Evolutionary conservation across 768 basidiomycete genomes (phyloP).

Genomic region (Lentinula raphanica): DNA sequence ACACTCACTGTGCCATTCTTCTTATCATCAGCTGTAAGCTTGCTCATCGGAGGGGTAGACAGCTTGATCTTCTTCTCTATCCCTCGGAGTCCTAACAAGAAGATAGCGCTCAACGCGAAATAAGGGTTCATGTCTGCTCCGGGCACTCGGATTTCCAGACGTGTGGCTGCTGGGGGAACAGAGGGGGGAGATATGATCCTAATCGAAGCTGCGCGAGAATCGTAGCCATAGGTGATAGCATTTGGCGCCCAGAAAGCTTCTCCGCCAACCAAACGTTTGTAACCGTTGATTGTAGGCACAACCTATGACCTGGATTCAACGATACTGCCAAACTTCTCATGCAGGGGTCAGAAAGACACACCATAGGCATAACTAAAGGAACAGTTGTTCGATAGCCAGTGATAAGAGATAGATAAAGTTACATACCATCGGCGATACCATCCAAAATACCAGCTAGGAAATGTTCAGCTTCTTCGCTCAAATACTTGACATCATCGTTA

Average conservation of each 20-base stretch:
- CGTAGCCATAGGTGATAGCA: slow-evolving; percentile 91
- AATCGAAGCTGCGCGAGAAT: slow-evolving; percentile 88
- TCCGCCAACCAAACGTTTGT: slow-evolving; percentile 92
- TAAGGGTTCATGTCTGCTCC: slow-evolving; percentile 98
- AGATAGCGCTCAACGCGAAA: slow-evolving; percentile 83
- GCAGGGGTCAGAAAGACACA: slow-evolving; percentile 29
- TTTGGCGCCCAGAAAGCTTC: slow-evolving; percentile 95
- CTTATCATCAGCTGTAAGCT: slow-evolving; percentile 51
- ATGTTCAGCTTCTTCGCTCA: slow-evolving; percentile 80
- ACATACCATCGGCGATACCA: slow-evolving; percentile 82
- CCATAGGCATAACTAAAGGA: slow-evolving; percentile 71
- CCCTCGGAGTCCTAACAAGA: slow-evolving; percentile 81
- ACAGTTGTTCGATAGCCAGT: slow-evolving; percentile 3
- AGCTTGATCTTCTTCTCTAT: slow-evolving; percentile 72
- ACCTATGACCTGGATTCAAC: slow-evolving; percentile 35
- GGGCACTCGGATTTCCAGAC: slow-evolving; percentile 91
- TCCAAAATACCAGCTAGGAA: slow-evolving; percentile 93
- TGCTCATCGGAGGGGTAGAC: slow-evolving; percentile 64
- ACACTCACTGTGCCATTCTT: slow-evolving; percentile 46
- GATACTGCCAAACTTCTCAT: not conserved
- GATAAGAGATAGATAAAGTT: not conserved
- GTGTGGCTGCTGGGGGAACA: slow-evolving; percentile 72
- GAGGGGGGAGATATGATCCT: slow-evolving; percentile 91
- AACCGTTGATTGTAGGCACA: slow-evolving; percentile 91
- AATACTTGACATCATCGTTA: slow-evolving; percentile 76